Evolutionary conservation across 805 yeast species (phyloP).

Genomic region (Lachancea kluyveri): DNA sequence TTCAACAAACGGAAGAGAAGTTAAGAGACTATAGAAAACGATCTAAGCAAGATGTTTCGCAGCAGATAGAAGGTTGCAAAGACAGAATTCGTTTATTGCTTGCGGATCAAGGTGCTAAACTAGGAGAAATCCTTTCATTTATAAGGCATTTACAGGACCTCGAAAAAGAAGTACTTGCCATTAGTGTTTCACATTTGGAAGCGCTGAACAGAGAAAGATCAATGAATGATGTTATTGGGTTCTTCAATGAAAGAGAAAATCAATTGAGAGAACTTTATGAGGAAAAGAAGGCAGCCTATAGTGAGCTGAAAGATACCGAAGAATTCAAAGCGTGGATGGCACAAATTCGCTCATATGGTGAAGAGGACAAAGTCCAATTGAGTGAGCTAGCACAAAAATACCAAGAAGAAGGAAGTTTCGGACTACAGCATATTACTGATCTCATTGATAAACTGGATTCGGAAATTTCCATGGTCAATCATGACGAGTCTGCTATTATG

Average conservation of each 20-base stretch:
- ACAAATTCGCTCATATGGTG: conserved; percentile 32
- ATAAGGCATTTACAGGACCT: conserved; percentile 23
- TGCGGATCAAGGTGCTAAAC: conserved; percentile 20
- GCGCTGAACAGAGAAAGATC: conserved; percentile 34
- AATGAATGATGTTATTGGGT: conserved; percentile 25
- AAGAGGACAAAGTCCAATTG: conserved; percentile 35
- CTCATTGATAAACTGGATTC: conserved; percentile 42
- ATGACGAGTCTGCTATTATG: conserved; percentile 34
- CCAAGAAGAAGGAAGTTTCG: conserved; percentile 32
- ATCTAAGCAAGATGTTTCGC: conserved; percentile 37
- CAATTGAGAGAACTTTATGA: conserved; percentile 23
- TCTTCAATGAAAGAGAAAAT: conserved; percentile 27
- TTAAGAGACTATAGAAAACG: conserved; percentile 33
- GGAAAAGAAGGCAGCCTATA: conserved; percentile 24
- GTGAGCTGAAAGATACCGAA: conserved; percentile 20
- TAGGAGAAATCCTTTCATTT: conserved; percentile 15
- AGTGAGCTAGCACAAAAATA: conserved; percentile 37
- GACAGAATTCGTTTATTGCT: conserved; percentile 19
- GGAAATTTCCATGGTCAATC: conserved; percentile 34
- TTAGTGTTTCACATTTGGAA: conserved; percentile 33
- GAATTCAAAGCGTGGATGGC: conserved; percentile 24
- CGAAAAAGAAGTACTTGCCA: conserved; percentile 21
- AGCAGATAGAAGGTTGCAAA: conserved; percentile 33
- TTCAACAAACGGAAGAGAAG: conserved; percentile 26
- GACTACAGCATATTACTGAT: conserved; percentile 33